A percentile compares a stretch with the other conserved stretches of the same genome.
These are phyloP conservation scores for Fusarium pilosicola DNA, from an alignment of 2,329 filamentous ascomycete genomes.

Conservation along the genomic window DNA sequence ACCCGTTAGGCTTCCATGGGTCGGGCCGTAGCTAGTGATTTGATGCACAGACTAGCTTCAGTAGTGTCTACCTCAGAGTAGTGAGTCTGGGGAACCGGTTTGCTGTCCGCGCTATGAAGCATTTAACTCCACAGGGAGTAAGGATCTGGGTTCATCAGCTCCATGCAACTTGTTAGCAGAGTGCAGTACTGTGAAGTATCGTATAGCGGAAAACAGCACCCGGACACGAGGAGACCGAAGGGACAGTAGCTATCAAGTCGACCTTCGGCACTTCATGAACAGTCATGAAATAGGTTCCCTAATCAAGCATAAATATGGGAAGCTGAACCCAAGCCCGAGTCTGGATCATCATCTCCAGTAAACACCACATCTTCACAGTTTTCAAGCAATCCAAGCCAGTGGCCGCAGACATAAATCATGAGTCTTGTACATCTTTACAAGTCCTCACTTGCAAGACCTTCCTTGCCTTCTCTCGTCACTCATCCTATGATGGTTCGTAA, in stretches of 20 bases:
- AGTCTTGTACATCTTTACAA: background rate
- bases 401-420: background rate
- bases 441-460: background rate
- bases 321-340: background rate
- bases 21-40: background rate
- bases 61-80: rapidly evolving
- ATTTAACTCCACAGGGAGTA: background rate
- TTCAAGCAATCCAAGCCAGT: too few relatives aligned
- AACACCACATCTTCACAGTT: background rate
- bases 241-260: too few relatives aligned
- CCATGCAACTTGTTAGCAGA: background rate
- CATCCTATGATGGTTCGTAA: background rate
- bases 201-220: background rate
- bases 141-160: background rate
- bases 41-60: too few relatives aligned
- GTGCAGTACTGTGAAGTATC: background rate
- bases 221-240: background rate
- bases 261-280: background rate
- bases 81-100: too few relatives aligned
- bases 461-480: background rate
- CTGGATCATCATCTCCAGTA: background rate
- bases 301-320: background rate
- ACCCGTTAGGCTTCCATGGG: background rate
- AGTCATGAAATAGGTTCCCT: too few relatives aligned
- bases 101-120: background rate